Conservation (phyloP, 148 eudicot genomes). For the Arbutus unedo region DNA sequence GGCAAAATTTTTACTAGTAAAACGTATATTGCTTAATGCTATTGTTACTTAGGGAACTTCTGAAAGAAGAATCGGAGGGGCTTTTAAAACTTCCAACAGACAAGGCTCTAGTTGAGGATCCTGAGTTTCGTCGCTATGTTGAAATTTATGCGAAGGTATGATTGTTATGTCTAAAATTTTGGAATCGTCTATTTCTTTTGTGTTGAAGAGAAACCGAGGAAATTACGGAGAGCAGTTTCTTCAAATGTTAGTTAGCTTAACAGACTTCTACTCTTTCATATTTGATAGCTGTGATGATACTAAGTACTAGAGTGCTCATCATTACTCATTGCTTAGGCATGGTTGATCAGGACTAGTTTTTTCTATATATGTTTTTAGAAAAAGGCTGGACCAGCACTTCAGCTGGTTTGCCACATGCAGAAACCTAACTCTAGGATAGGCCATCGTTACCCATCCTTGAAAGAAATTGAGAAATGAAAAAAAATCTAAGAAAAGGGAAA, state of each 20-base stretch:
- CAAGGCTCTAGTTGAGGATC: constrained; percentile 59
- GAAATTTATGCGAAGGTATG: constrained; percentile 73
- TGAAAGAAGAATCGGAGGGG: constrained; percentile 50
- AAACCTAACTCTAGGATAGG: not conserved
- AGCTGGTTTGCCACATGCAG: not conserved
- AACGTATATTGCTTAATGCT: not conserved
- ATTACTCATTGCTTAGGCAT: not conserved
- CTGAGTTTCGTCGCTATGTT: constrained; percentile 52
- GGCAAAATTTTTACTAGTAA: no score
- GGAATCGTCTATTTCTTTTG: not conserved
- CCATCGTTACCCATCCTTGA: not conserved
- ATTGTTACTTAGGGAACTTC: constrained; percentile 57
- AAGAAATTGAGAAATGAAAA: not conserved
- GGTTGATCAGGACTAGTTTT: not conserved
- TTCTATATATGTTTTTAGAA: not conserved
- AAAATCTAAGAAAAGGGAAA: not conserved
- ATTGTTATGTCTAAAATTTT: not conserved
- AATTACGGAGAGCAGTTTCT: not conserved
- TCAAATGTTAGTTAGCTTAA: not conserved
- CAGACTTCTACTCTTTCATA: not conserved
- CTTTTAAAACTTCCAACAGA: constrained; percentile 81
- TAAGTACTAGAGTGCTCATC: not conserved
- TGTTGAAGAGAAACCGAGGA: not conserved
- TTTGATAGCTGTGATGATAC: not conserved
- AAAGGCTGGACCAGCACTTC: not conserved